Conservation (phyloP, 208 protist species). For the Crithidia fasciculata region DNA sequence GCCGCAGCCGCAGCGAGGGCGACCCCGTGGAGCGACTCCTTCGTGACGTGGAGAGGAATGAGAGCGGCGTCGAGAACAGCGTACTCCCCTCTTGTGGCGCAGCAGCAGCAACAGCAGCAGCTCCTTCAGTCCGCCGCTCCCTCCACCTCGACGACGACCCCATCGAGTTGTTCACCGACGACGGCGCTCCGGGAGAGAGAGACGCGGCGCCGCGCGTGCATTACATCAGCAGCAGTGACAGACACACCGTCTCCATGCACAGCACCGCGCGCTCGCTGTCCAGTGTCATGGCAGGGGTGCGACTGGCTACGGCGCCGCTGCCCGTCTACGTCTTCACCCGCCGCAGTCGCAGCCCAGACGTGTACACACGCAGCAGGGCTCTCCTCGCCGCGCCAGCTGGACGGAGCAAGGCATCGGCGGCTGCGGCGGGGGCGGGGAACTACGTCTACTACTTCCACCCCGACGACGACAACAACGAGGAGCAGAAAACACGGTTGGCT, state of each 20-base stretch:
- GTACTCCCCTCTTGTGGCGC: background rate
- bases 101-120: no score
- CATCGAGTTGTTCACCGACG: constrained; percentile 22
- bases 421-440: constrained; percentile 7
- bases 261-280: background rate
- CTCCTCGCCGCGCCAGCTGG: background rate
- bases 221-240: background rate
- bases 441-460: constrained; percentile 50
- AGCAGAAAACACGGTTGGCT: no score
- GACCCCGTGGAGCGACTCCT: background rate
- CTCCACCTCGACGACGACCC: constrained; percentile 29
- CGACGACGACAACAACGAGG: background rate
- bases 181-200: background rate
- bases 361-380: constrained; percentile 40
- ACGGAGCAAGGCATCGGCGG: constrained; percentile 7
- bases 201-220: background rate
- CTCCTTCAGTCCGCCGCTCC: constrained; percentile 6
- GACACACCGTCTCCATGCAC: background rate
- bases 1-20: constrained; percentile 11
- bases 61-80: background rate
- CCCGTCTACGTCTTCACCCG: constrained; percentile 78
- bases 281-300: constrained; percentile 12
- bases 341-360: constrained; percentile 62
- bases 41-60: background rate
- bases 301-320: constrained; percentile 38